Conservation (phyloP, 768 basidiomycete species). For the Tricholoma hemisulphureum region DNA sequence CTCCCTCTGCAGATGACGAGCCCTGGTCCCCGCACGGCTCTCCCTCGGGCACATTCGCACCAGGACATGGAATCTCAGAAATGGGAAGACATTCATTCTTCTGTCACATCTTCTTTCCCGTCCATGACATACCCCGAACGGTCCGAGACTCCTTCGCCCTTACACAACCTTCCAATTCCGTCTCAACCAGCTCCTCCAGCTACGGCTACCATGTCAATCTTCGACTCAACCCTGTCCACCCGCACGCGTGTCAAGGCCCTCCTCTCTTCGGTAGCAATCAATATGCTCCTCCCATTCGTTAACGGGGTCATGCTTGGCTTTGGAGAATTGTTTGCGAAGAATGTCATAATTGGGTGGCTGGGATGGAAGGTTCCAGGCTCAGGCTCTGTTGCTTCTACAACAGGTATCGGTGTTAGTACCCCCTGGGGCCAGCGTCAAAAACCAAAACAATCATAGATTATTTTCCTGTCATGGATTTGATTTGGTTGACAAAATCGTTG, state of each 20-base stretch:
- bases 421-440: conserved; percentile 24
- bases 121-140: conserved; percentile 74
- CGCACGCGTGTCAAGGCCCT: conserved; percentile 69
- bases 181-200: conserved; percentile 26
- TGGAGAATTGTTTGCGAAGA: conserved; percentile 88
- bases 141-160: conserved; percentile 50
- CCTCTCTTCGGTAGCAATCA: conserved; percentile 76
- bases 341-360: conserved; percentile 59
- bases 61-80: conserved; percentile 50
- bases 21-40: conserved; percentile 14
- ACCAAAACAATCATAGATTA: conserved; percentile 14
- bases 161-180: conserved; percentile 20
- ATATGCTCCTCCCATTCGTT: conserved; percentile 82
- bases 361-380: conserved; percentile 42
- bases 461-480: conserved; percentile 1
- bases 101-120: conserved; percentile 67
- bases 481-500: not conserved
- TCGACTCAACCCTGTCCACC: conserved; percentile 63
- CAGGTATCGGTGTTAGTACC: conserved; percentile 30
- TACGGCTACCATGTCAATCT: conserved; percentile 67
- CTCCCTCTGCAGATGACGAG: conserved; percentile 13
- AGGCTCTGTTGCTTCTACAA: conserved; percentile 37
- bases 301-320: conserved; percentile 98
- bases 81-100: conserved; percentile 74
- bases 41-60: conserved; percentile 33